Evolutionary conservation across 139 green algal genomes (phyloP), one percentile per base, ranked within the genome.

Genomic region (Zygnema cylindricum): DNA sequence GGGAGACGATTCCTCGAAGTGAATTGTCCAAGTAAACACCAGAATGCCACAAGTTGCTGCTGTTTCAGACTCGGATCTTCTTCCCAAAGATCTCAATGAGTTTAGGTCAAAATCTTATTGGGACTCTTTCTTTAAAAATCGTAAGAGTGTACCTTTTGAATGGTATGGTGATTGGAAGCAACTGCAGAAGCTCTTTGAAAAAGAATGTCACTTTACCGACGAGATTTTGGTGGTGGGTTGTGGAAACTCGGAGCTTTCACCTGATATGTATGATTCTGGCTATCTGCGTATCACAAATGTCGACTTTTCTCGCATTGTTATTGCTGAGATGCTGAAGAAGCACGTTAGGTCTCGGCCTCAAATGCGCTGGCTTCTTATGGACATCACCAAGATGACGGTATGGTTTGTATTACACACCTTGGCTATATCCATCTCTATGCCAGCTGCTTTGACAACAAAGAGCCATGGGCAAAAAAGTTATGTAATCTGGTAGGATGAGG

Each of bases 301-400:
- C 22, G 93, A 95, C 81, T 95, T 95, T 76, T 92, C 69, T 43
- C 88, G 83, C 36, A 23, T 86, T 23, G 86, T 87, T 54, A 93
- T 95, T 41, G 84, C 83, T 33, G 92, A 93, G 81, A 95, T 95
- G 93, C 81, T 95, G 84, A 25, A 43, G 21, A 92, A 93, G 57
- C 91, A 95, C 75, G 90, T 94, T 7, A 73, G 90, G 0, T 40
- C 82, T 40, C 86, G 93, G 25, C 93, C 93, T 3, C 42, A 88
- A 23, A 95, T 95, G 93, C 88, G 85, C 16, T 95, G 93, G 93
- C 78, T 91, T 43, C 92, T 95, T 36, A 93, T 93, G 92, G 93
- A 95, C 86, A 95, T 95, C 89, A 95, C 93, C 11, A 36, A 83
- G 1, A 92, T 85, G 1, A 93, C 49, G 49, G 49, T 63, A 63